Conservation (phyloP, 768 basidiomycete species). For the Suillus bovinus region DNA sequence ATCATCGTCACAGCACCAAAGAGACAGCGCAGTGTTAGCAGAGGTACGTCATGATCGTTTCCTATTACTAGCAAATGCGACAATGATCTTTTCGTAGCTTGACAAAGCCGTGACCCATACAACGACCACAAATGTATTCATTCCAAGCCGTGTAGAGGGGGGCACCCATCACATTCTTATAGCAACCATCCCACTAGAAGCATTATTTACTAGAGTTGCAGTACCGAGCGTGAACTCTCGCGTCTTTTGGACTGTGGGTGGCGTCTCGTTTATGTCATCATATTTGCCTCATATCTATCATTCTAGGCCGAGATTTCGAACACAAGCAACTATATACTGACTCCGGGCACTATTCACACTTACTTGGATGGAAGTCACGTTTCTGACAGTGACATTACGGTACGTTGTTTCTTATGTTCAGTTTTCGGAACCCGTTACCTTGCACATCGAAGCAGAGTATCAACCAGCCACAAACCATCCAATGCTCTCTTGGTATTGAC, state of each 20-base stretch:
- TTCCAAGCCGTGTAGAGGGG: conserved; percentile 13
- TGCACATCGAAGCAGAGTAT: conserved; percentile 10
- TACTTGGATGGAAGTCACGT: conserved; percentile 30
- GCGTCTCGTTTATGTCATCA: background rate
- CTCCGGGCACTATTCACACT: conserved; percentile 28
- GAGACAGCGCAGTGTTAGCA: background rate
- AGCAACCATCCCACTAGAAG: conserved; percentile 23
- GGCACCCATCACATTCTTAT: conserved; percentile 21
- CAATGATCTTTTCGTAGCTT: background rate
- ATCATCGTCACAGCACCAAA: background rate
- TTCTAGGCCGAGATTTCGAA: conserved; percentile 28
- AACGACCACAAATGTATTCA: conserved; percentile 13
- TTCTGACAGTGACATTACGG: conserved; percentile 25
- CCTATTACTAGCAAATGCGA: background rate
- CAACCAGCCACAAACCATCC: conserved; percentile 18
- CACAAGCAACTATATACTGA: conserved; percentile 24
- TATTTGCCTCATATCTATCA: no score
- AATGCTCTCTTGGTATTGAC: conserved; percentile 23
- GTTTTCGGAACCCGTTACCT: background rate
- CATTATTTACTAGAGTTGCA: conserved; percentile 23
- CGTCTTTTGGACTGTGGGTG: conserved; percentile 23
- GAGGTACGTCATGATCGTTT: background rate
- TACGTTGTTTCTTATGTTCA: conserved; percentile 13
- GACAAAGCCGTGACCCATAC: conserved; percentile 18
- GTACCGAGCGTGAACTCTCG: conserved; percentile 20